Base-by-base conservation (phyloP, 2,329 filamentous ascomycete species). In the Nakataea oryzae region DNA sequence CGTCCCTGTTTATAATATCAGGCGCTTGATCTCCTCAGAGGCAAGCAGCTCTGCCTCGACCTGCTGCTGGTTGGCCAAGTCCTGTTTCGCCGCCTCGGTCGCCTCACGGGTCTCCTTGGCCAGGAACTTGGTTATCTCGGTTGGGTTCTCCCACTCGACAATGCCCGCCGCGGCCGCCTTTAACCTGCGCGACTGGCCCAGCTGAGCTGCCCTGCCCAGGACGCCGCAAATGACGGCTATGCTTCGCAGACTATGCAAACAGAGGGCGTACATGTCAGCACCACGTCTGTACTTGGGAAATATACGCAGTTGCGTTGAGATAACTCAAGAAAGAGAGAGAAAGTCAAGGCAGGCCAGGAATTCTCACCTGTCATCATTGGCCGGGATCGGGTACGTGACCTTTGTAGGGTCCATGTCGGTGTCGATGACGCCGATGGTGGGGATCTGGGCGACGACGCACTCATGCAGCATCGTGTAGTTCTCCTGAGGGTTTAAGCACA, bases 371-470 rank as follows among this genome's bases (percentile, higher is more conserved):
- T 99, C 95, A 72, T 99, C 95, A 74, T 99, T 99, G 60, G 91
- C 91, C 2, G 95, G 95, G 68, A 99, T 97, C 17, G 90, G 90
- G 72, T 99, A 99, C 4, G 95, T 97, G 60, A 97, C 92, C 85
- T 90, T 93, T 0, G 91, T 91, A 0, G 95, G 91, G 74, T 97
- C 90, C 2, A 87, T 88, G 74, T 99, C 90, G 1, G 95, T 97
- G 74, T 99, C 95, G 67, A 97, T 89, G 63, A 99, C 82, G 58
- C 93, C 95, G 70, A 99, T 95, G 0, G 95, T 97, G 1, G 95
- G 95, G 63, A 99, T 90, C 70, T 88, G 90, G 72, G 91, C 88
- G 63, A 92, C 73, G 0, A 89, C 90, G 73, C 95, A 97, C 79
- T 99, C 95, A 74, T 95, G 91, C 70, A 99, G 79, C 73, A 97